These are phyloP conservation scores for Colletotrichum theobromicola DNA, from an alignment of 2,329 filamentous ascomycete genomes.

Conservation along the genomic window DNA sequence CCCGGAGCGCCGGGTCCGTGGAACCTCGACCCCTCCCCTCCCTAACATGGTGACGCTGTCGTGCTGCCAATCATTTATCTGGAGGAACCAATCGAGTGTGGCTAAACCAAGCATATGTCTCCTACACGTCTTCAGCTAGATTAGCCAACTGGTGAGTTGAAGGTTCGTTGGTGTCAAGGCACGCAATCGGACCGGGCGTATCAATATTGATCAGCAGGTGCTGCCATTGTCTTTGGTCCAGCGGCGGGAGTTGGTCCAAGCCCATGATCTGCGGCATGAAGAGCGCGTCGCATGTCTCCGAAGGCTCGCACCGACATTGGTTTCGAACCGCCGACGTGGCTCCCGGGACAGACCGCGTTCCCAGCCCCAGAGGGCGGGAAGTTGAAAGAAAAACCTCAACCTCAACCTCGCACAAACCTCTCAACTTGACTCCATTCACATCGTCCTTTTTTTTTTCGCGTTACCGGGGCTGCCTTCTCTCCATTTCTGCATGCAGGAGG, in stretches of 20 bases:
- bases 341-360: background rate
- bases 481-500: constrained; percentile 2
- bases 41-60: background rate
- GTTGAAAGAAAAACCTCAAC: background rate
- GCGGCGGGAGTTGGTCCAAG: background rate
- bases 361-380: background rate
- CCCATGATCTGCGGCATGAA: background rate
- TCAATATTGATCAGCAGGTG: background rate
- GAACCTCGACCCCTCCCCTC: background rate
- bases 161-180: background rate
- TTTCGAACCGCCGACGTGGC: constrained; percentile 1
- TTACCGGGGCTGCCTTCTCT: background rate
- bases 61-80: background rate
- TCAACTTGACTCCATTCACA: background rate
- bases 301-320: background rate
- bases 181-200: background rate
- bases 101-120: background rate
- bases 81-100: background rate
- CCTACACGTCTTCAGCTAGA: constrained; percentile 5
- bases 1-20: constrained; percentile 15
- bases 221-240: background rate
- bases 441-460: background rate
- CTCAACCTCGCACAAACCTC: background rate
- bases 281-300: background rate
- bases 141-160: background rate